phyloP scores from a whole-genome alignment of 2,329 filamentous ascomycete species.

The Rutstroemia sp. region DNA sequence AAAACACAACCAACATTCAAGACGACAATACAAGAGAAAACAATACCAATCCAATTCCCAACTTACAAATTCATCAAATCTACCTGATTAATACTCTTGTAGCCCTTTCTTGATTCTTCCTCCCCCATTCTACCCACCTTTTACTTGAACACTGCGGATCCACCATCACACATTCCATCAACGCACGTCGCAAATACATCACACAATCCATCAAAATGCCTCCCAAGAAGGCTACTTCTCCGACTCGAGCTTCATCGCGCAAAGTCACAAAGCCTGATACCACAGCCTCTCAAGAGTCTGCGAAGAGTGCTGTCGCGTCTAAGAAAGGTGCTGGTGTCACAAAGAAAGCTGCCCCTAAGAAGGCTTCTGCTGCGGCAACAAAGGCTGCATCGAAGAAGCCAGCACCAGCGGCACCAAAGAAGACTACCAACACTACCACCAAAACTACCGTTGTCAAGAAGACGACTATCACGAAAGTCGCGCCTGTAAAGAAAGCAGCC shows the following conservation, averaged over 20 bases:
- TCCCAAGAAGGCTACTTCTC: background rate
- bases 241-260: constrained; percentile 6
- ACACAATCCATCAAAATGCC: background rate
- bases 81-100: too few relatives aligned
- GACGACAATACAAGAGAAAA: too few relatives aligned
- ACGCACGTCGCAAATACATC: too few relatives aligned
- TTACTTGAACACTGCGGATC: too few relatives aligned
- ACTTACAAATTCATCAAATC: too few relatives aligned
- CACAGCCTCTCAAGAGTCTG: background rate
- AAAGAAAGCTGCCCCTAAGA: constrained; percentile 16
- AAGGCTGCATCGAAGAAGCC: constrained; percentile 1
- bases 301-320: background rate
- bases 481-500: background rate
- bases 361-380: constrained; percentile 17
- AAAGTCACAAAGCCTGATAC: background rate
- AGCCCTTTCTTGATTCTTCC: too few relatives aligned
- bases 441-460: constrained; percentile 2
- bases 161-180: too few relatives aligned
- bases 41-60: too few relatives aligned
- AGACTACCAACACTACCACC: background rate
- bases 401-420: constrained; percentile 1
- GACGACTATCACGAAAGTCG: constrained; percentile 2
- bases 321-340: background rate
- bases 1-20: too few relatives aligned
- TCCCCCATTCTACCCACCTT: too few relatives aligned